phyloP scores from a whole-genome alignment of 2,329 filamentous ascomycete species.

The Colletotrichum graminicola region DNA sequence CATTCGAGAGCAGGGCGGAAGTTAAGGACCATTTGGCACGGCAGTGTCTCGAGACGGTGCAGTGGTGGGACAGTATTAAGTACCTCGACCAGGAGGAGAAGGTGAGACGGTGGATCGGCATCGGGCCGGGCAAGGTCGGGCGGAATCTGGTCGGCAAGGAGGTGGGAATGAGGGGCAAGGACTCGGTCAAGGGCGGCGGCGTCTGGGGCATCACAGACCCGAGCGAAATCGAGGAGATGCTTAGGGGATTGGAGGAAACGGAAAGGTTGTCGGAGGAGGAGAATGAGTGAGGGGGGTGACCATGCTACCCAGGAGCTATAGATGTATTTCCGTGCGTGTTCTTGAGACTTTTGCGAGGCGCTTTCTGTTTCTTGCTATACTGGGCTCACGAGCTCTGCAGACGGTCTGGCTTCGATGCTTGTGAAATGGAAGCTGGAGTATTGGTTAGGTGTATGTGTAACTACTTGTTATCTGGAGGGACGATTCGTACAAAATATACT shows the following conservation, averaged over 20 bases:
- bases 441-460: conserved; percentile 10
- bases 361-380: neutral
- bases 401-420: conserved; percentile 1
- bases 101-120: conserved; percentile 88
- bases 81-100: conserved; percentile 88
- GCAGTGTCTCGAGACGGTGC: conserved; percentile 90
- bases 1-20: conserved; percentile 79
- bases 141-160: conserved; percentile 95
- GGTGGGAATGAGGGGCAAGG: conserved; percentile 85
- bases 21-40: conserved; percentile 83
- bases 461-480: conserved; percentile 1
- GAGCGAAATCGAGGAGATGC: conserved; percentile 76
- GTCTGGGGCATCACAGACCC: conserved; percentile 94
- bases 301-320: neutral
- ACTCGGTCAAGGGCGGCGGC: conserved; percentile 86
- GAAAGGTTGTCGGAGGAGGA: conserved; percentile 65
- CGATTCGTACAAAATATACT: conserved; percentile 7
- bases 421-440: conserved; percentile 22
- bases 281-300: conserved; percentile 46
- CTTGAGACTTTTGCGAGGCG: neutral
- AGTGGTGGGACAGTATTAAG: conserved; percentile 93
- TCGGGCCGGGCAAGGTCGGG: conserved; percentile 94
- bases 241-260: conserved; percentile 75
- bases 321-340: conserved; percentile 1
- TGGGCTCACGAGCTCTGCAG: conserved; percentile 13